phyloP scores from a whole-genome alignment of 495 filamentous ascomycete species.

The Lophium mytilinum region DNA sequence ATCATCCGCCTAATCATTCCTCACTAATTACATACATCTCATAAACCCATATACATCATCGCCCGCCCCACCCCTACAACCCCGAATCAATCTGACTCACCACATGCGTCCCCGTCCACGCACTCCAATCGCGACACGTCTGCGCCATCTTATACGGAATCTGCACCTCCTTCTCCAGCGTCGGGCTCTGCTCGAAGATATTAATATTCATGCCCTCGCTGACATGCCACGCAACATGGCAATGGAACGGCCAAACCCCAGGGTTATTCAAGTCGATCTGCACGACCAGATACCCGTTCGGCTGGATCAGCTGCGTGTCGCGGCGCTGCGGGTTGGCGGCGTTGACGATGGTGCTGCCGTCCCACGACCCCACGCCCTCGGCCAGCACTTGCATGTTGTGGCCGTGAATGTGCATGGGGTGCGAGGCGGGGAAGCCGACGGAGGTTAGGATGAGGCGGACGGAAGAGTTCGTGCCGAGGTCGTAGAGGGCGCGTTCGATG shows the following conservation, averaged over 20 bases:
- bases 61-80: constrained; percentile 2
- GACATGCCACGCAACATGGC: background rate
- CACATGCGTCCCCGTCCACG: constrained; percentile 35
- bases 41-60: too few species aligned
- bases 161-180: constrained; percentile 23
- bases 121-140: constrained; percentile 40
- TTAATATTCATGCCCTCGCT: background rate
- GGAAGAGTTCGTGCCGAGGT: constrained; percentile 44
- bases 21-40: too few species aligned
- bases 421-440: constrained; percentile 18
- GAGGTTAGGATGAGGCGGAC: constrained; percentile 51
- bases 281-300: background rate
- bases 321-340: background rate
- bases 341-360: background rate
- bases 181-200: constrained; percentile 19
- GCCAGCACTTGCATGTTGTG: constrained; percentile 2
- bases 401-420: constrained; percentile 23
- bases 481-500: constrained; percentile 43
- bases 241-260: constrained; percentile 1
- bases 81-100: constrained; percentile 44
- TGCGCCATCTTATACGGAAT: constrained; percentile 3
- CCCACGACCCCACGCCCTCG: background rate
- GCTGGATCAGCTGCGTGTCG: background rate
- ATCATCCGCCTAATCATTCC: too few species aligned
- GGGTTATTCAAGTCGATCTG: background rate